Conservation (phyloP, 768 basidiomycete genomes). For the Sistotremastrum niveocremeum region DNA sequence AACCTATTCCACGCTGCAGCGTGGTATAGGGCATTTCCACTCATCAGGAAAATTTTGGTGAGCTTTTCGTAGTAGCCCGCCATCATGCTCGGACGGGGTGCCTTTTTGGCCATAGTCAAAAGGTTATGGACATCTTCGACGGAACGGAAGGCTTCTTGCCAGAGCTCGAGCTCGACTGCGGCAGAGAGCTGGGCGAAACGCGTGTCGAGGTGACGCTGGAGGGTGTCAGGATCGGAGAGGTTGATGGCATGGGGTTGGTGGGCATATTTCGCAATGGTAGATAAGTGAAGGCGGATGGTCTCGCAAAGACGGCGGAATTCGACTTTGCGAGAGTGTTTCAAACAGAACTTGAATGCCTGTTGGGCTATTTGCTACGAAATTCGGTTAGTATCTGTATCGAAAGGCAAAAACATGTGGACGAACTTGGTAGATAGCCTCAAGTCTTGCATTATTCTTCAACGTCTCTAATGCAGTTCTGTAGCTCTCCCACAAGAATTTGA, state of each 20-base stretch:
- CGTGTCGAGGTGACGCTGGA: constrained; percentile 91
- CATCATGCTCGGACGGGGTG: constrained; percentile 92
- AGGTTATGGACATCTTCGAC: constrained; percentile 97
- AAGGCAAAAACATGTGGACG: constrained; percentile 12
- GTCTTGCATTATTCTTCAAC: constrained; percentile 84
- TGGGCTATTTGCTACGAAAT: constrained; percentile 72
- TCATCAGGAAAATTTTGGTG: constrained; percentile 91
- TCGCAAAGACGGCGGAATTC: constrained; percentile 96
- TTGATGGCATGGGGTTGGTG: constrained; percentile 93
- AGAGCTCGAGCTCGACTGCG: constrained; percentile 93
- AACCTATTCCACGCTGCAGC: constrained; percentile 93
- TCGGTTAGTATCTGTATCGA: not conserved
- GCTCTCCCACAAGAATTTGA: constrained; percentile 98
- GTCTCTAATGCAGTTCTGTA: constrained; percentile 93
- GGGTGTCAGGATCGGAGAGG: constrained; percentile 85
- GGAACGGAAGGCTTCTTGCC: constrained; percentile 98
- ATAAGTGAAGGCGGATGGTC: constrained; percentile 85
- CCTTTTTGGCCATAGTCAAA: constrained; percentile 85
- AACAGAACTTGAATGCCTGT: constrained; percentile 95
- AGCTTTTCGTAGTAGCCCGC: constrained; percentile 98
- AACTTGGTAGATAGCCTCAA: constrained; percentile 92
- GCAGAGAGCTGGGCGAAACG: constrained; percentile 95
- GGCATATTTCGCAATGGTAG: constrained; percentile 90
- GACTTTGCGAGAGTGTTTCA: constrained; percentile 85
- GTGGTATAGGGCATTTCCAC: constrained; percentile 88